These are phyloP conservation scores for Diaporthe caulivora DNA, from an alignment of 2,329 filamentous ascomycete species.

Conservation along the genomic window DNA sequence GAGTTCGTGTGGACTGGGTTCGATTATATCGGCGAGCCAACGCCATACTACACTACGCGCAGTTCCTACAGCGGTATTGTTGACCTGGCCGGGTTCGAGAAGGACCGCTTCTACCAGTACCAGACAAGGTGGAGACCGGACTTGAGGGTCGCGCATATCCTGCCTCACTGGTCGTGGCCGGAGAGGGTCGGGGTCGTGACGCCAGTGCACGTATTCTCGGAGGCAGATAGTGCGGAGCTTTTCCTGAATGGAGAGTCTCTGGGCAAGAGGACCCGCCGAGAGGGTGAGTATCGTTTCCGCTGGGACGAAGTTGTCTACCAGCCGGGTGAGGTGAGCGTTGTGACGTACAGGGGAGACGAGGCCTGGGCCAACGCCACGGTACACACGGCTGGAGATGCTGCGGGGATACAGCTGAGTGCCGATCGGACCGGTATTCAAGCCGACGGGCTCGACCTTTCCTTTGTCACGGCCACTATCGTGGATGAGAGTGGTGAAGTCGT, in stretches of 20 bases:
- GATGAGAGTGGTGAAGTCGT: slow-evolving; percentile 59
- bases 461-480: slow-evolving; percentile 58
- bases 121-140: slow-evolving; percentile 66
- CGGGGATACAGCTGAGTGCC: slow-evolving; percentile 52
- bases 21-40: slow-evolving; percentile 64
- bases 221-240: slow-evolving; percentile 65
- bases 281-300: slow-evolving; percentile 61
- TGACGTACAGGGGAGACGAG: slow-evolving; percentile 60
- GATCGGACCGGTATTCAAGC: slow-evolving; percentile 54
- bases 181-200: slow-evolving; percentile 60
- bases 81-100: slow-evolving; percentile 68
- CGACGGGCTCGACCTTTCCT: slow-evolving; percentile 61
- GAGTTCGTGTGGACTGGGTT: slow-evolving; percentile 67
- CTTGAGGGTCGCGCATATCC: slow-evolving; percentile 61
- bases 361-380: slow-evolving; percentile 59
- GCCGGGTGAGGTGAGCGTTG: slow-evolving; percentile 60
- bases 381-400: slow-evolving; percentile 55
- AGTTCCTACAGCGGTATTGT: slow-evolving; percentile 69
- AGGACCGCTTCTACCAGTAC: slow-evolving; percentile 68
- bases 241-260: slow-evolving; percentile 64
- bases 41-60: slow-evolving; percentile 59
- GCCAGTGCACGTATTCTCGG: slow-evolving; percentile 66
- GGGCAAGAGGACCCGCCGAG: slow-evolving; percentile 53
- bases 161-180: slow-evolving; percentile 70
- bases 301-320: slow-evolving; percentile 65